phyloP scores from a whole-genome alignment of 2,329 filamentous ascomycete genomes.

The Reticulascus tulasneorum region DNA sequence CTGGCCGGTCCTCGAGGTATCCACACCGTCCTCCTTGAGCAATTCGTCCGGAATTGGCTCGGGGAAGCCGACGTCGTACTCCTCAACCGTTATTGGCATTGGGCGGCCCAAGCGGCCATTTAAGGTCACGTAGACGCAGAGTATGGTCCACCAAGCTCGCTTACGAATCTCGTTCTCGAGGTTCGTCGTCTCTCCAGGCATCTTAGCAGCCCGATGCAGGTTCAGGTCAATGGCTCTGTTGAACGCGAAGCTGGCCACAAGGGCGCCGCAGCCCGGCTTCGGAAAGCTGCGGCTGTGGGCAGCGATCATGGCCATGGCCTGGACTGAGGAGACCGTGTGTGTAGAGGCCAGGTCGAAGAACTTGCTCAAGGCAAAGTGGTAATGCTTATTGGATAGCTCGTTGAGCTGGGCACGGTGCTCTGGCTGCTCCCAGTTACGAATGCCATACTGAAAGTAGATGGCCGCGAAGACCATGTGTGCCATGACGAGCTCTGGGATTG shows the following conservation, averaged over 20 bases:
- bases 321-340: slow-evolving; percentile 62
- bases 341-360: slow-evolving; percentile 61
- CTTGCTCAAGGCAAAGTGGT: slow-evolving; percentile 69
- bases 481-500: slow-evolving; percentile 61
- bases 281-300: slow-evolving; percentile 72
- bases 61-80: slow-evolving; percentile 77
- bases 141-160: slow-evolving; percentile 70
- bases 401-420: slow-evolving; percentile 53
- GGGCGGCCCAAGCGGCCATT: slow-evolving; percentile 73
- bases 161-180: slow-evolving; percentile 73
- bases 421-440: slow-evolving; percentile 58
- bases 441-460: slow-evolving; percentile 73
- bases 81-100: slow-evolving; percentile 68
- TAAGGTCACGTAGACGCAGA: slow-evolving; percentile 63
- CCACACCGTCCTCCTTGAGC: slow-evolving; percentile 61
- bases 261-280: slow-evolving; percentile 71
- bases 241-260: slow-evolving; percentile 62
- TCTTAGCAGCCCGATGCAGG: slow-evolving; percentile 66
- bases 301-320: slow-evolving; percentile 69
- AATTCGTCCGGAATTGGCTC: slow-evolving; percentile 67
- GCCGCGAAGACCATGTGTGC: slow-evolving; percentile 77
- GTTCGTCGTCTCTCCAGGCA: slow-evolving; percentile 39
- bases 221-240: slow-evolving; percentile 70
- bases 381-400: slow-evolving; percentile 69
- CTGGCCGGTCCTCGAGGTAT: slow-evolving; percentile 47